Evolutionary conservation across 1,284 basidiomycete species (phyloP), one percentile per base, ranked within the genome.

Genomic region (Puccinia hordei): DNA sequence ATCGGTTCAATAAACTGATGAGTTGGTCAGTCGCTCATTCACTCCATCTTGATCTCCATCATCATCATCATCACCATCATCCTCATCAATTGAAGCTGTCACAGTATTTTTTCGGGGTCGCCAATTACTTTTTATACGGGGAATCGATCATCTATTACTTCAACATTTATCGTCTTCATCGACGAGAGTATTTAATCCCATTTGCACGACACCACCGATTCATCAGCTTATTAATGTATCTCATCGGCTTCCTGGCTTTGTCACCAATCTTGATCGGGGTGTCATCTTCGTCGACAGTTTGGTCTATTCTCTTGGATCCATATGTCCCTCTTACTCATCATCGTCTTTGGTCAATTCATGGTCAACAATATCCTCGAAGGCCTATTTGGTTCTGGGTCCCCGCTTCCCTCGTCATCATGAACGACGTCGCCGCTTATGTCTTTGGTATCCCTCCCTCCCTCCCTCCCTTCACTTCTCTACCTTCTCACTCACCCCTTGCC

Each of bases 301-400:
- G 95, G 95, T 27, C 89, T 99, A 57, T 99, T 99, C 88, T 97
- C 95, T 86, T 99, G 97, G 97, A 96, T 99, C n/a, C 97, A 99
- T 86, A 99, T 99, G 94, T 94, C 91, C 74, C 87, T 99, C 71
- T 89, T 99, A 44, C 88, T 99, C 83, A 92, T 98, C 82, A 97
- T 99, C 35, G 92, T 98, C 30, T 98, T 95, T 82, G 95, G 94
- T 83, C 97, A 99, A 86, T 99, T 99, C 85, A 96, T 99, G 85
- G 90, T 99, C 82, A 98, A 99, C 88, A 99, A 98, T 87, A 99
- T 99, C 83, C 90, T 99, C 68, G 83, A 87, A 86, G 97, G 97
- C 88, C 98, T 82, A 95, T 99, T 84, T 99, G 97, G 97, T 97
- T 99, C 89, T 99, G 93, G 90, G 91, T 99, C 19, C 97, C 97